Conservation (phyloP, 1,284 basidiomycete genomes). For the Psilocybe mexicana region DNA sequence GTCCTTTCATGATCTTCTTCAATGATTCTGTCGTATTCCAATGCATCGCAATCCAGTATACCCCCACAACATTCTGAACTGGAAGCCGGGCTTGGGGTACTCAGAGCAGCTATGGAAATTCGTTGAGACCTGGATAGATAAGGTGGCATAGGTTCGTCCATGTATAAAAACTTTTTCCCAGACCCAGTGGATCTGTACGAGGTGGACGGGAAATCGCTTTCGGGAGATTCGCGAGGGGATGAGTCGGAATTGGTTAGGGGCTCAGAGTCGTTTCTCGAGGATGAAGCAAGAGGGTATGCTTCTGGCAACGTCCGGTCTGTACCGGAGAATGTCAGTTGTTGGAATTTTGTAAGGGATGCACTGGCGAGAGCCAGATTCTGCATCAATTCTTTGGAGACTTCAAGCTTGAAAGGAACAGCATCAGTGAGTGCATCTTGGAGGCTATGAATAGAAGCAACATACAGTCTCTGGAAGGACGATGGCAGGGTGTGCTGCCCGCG, state of each 20-base stretch:
- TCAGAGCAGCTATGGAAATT: slow-evolving; percentile 15
- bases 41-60: slow-evolving; percentile 47
- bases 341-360: slow-evolving; percentile 48
- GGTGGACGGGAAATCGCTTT: background rate
- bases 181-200: background rate
- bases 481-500: slow-evolving; percentile 33
- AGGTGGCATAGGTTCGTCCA: slow-evolving; percentile 16
- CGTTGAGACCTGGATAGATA: slow-evolving; percentile 10
- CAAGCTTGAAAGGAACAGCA: slow-evolving; percentile 34
- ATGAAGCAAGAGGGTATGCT: background rate
- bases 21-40: slow-evolving; percentile 25
- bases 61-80: slow-evolving; percentile 51
- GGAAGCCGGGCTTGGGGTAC: slow-evolving; percentile 29
- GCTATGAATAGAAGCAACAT: slow-evolving; percentile 20
- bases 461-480: slow-evolving; percentile 44
- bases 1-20: slow-evolving; percentile 10
- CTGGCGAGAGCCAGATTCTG: slow-evolving; percentile 46
- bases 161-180: slow-evolving; percentile 20
- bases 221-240: background rate
- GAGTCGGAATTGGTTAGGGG: background rate
- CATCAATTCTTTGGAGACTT: slow-evolving; percentile 53
- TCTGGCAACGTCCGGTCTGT: background rate
- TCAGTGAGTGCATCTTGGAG: slow-evolving; percentile 3
- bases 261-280: background rate
- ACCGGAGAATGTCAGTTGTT: slow-evolving; percentile 35